Evolutionary conservation across 805 yeast genomes (phyloP).

Genomic region (Yamadazyma akitaensis): DNA sequence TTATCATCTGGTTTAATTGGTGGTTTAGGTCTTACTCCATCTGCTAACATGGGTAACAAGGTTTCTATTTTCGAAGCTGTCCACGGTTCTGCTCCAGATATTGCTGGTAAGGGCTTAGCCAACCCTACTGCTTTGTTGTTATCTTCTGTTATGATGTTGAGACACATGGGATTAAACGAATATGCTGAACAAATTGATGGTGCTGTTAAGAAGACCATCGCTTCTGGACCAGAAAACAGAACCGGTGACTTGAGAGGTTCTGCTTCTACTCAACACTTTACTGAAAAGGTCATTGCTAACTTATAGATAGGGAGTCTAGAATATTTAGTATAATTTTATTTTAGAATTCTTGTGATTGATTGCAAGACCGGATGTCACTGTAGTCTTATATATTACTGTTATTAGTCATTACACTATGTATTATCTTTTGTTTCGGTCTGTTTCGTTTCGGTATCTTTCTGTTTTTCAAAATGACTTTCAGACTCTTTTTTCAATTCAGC

Average conservation of each 20-base stretch:
- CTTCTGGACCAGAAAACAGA: slow-evolving; percentile 93
- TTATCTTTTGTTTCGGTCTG: not conserved
- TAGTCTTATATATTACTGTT: no score
- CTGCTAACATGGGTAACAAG: slow-evolving; percentile 98
- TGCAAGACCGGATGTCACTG: no score
- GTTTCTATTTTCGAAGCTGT: slow-evolving; percentile 99
- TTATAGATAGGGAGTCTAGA: slow-evolving; percentile 14
- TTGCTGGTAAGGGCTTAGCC: slow-evolving; percentile 98
- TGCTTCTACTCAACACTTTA: slow-evolving; percentile 85
- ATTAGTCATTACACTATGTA: not conserved
- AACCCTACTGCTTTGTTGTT: slow-evolving; percentile 97
- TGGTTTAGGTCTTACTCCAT: slow-evolving; percentile 97
- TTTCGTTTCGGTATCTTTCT: not conserved
- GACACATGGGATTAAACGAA: slow-evolving; percentile 88
- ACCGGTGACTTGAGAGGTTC: slow-evolving; percentile 95
- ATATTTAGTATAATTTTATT: not conserved
- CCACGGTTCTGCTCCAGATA: slow-evolving; percentile 99
- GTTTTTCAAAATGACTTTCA: not conserved
- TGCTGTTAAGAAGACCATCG: slow-evolving; percentile 86
- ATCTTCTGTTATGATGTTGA: slow-evolving; percentile 98
- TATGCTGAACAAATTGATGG: slow-evolving; percentile 82
- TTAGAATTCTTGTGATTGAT: not conserved
- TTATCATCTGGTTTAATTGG: slow-evolving; percentile 97
- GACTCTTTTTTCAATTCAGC: not conserved
- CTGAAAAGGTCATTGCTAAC: slow-evolving; percentile 83